Conservation (phyloP, 805 yeast species). For the Pichia pseudocactophila region DNA sequence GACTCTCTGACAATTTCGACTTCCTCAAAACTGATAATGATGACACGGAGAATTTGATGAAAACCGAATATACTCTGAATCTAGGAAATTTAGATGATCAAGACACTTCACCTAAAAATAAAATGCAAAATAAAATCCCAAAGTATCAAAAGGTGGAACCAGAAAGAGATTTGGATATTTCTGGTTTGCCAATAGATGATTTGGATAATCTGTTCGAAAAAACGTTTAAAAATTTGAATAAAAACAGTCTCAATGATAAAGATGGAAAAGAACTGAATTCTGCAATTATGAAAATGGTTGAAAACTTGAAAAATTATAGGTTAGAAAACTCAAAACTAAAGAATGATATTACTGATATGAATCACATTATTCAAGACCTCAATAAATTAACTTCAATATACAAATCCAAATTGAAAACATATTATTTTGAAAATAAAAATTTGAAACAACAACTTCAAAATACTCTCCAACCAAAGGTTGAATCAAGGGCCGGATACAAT, state of each 20-base stretch:
- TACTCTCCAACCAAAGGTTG: neutral
- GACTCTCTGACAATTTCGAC: neutral
- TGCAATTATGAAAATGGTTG: conserved; percentile 3
- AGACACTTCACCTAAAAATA: neutral
- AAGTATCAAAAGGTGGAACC: neutral
- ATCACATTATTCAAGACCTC: conserved; percentile 19
- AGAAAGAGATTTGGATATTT: neutral
- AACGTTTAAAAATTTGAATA: conserved; percentile 7
- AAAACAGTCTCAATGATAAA: conserved; percentile 7
- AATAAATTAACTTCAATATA: conserved; percentile 8
- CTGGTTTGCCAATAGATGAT: neutral
- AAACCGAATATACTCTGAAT: conserved; percentile 1
- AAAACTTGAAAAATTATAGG: conserved; percentile 5
- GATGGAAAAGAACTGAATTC: conserved; percentile 12
- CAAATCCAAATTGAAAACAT: conserved; percentile 13
- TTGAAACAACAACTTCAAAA: conserved; percentile 2
- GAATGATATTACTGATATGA: conserved; percentile 16
- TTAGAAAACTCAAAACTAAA: conserved; percentile 2
- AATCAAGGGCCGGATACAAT: neutral
- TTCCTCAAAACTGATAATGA: neutral
- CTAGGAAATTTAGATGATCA: neutral
- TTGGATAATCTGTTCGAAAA: conserved; percentile 5
- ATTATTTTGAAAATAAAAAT: conserved; percentile 6
- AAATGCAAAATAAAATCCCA: neutral
- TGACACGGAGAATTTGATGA: neutral